Percentiles rank a stretch among this genome's conserved stretches.
Evolutionary conservation across 2,329 filamentous ascomycete species (phyloP).

Genomic region (Cladophialophora carrionii): DNA sequence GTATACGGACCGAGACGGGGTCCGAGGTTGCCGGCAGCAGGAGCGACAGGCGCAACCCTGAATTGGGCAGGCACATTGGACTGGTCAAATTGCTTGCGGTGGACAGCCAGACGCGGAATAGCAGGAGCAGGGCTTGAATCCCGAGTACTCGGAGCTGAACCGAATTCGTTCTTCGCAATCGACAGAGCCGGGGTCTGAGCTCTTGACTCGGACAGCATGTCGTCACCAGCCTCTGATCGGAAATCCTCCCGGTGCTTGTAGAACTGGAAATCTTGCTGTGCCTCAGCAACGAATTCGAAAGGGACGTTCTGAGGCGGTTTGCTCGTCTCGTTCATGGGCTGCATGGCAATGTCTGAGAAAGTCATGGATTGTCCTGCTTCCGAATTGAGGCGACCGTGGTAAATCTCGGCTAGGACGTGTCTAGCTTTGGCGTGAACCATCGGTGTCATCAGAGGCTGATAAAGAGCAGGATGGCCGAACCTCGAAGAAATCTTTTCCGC

Average conservation of each 20-base stretch:
- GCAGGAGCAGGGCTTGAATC: slow-evolving; percentile 43
- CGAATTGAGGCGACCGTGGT: slow-evolving; percentile 76
- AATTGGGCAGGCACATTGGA: slow-evolving; percentile 28
- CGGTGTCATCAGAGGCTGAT: slow-evolving; percentile 84
- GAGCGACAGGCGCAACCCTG: slow-evolving; percentile 11
- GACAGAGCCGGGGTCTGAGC: slow-evolving; percentile 27
- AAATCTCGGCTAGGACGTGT: slow-evolving; percentile 81
- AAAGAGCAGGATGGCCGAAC: slow-evolving; percentile 90
- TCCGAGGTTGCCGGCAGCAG: slow-evolving; percentile 20
- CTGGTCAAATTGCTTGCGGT: slow-evolving; percentile 28
- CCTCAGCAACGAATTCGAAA: slow-evolving; percentile 88
- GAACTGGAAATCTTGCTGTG: slow-evolving; percentile 84
- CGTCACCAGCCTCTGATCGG: slow-evolving; percentile 77
- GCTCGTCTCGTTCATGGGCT: slow-evolving; percentile 48
- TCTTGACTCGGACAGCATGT: slow-evolving; percentile 41
- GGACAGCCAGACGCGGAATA: slow-evolving; percentile 32
- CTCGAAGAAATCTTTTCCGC: slow-evolving; percentile 63
- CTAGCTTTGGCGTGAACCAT: slow-evolving; percentile 94
- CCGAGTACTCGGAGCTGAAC: slow-evolving; percentile 33
- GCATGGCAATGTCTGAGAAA: slow-evolving; percentile 82
- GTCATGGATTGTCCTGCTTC: slow-evolving; percentile 57
- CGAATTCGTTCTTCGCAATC: slow-evolving; percentile 40
- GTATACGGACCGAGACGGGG: slow-evolving; percentile 27
- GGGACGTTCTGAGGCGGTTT: slow-evolving; percentile 59
- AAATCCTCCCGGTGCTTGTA: slow-evolving; percentile 92